Conservation (phyloP, 1,284 basidiomycete species). For the Sanghuangporus sanghuang region DNA sequence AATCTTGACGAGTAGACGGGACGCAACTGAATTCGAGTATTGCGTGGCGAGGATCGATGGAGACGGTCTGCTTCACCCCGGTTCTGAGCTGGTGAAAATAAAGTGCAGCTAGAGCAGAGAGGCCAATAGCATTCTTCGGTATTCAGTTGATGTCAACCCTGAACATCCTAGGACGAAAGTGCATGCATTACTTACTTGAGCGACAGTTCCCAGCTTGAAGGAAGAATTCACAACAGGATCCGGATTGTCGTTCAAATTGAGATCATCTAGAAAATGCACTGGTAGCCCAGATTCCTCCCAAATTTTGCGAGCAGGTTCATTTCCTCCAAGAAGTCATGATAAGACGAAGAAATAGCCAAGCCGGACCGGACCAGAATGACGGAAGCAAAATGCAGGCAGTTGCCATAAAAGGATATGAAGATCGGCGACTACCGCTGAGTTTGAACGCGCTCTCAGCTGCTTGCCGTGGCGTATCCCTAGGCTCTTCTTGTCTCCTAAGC, state of each 20-base stretch:
- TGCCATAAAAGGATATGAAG: neutral
- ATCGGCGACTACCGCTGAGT: neutral
- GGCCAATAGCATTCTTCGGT: conserved; percentile 43
- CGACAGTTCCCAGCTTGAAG: conserved; percentile 44
- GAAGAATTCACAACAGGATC: conserved; percentile 43
- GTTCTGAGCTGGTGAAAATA: conserved; percentile 45
- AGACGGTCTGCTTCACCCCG: conserved; percentile 42
- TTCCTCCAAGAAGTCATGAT: neutral
- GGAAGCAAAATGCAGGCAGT: neutral
- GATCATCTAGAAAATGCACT: conserved; percentile 28
- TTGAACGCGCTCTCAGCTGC: neutral
- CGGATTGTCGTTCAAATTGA: conserved; percentile 34
- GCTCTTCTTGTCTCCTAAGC: neutral
- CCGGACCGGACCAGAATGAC: too few relatives aligned
- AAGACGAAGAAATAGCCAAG: too few relatives aligned
- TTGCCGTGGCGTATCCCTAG: neutral
- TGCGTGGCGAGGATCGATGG: conserved; percentile 52
- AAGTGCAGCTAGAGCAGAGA: conserved; percentile 49
- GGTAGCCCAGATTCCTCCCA: conserved; percentile 39
- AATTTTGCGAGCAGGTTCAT: conserved; percentile 17
- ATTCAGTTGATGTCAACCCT: neutral
- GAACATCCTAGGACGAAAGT: neutral
- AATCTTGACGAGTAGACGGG: neutral
- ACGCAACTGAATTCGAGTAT: conserved; percentile 51
- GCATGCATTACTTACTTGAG: conserved; percentile 32